phyloP scores from a whole-genome alignment of 768 basidiomycete species.

The Lyophyllum shimeji region DNA sequence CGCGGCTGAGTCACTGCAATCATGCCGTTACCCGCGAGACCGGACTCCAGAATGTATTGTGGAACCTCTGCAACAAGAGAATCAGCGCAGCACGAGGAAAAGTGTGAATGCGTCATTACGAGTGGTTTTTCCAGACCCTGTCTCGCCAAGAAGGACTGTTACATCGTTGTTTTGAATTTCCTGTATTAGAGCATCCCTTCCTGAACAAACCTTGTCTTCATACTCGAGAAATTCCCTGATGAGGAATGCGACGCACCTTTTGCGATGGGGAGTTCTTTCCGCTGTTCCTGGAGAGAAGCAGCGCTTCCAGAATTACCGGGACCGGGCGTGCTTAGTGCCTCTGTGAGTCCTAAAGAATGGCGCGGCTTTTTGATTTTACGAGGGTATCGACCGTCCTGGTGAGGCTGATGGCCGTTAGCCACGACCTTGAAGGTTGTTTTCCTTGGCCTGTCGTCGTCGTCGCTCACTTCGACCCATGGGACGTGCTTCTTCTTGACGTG shows the following conservation, averaged over 20 bases:
- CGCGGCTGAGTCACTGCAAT: constrained; percentile 96
- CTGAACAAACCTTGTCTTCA: constrained; percentile 34
- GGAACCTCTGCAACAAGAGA: constrained; percentile 73
- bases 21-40: constrained; percentile 65
- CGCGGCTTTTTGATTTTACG: constrained; percentile 34
- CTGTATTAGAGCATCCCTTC: constrained; percentile 70
- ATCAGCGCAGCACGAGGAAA: not conserved
- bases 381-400: constrained; percentile 18
- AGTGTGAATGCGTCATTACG: constrained; percentile 41
- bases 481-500: constrained; percentile 21
- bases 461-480: constrained; percentile 40
- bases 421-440: constrained; percentile 30
- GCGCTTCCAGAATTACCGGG: constrained; percentile 23
- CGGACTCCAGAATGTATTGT: constrained; percentile 89
- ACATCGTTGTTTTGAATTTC: constrained; percentile 79
- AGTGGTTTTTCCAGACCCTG: constrained; percentile 97
- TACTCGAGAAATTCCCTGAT: not conserved
- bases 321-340: constrained; percentile 17
- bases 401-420: constrained; percentile 20
- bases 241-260: constrained; percentile 47
- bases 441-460: constrained; percentile 33
- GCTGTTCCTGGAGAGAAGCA: constrained; percentile 59
- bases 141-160: constrained; percentile 91
- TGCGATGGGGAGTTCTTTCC: constrained; percentile 75
- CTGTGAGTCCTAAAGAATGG: constrained; percentile 8